Evolutionary conservation across 2,329 filamentous ascomycete species (phyloP).

Genomic region (Aspergillus neotritici): DNA sequence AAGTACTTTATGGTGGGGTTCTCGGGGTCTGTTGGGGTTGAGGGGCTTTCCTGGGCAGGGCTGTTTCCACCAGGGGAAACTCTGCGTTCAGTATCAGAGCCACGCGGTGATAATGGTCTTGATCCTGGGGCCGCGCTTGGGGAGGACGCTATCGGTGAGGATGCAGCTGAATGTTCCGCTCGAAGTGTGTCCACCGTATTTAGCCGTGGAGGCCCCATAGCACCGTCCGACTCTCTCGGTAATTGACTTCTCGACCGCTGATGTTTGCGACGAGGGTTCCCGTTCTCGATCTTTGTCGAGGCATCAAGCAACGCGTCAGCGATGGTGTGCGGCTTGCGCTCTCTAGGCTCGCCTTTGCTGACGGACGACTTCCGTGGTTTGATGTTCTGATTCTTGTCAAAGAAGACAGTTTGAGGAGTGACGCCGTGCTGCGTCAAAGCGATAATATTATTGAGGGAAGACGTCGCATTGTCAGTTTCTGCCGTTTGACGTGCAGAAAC

Average conservation of each 20-base stretch:
- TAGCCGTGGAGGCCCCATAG: conserved; percentile 13
- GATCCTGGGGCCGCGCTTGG: conserved; percentile 28
- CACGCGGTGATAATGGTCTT: conserved; percentile 29
- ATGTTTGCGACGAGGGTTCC: conserved; percentile 41
- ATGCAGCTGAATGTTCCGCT: conserved; percentile 21
- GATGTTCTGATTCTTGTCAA: conserved; percentile 66
- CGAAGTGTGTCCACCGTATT: conserved; percentile 20
- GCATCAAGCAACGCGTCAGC: conserved; percentile 87
- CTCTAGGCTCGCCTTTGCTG: conserved; percentile 23
- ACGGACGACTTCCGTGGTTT: conserved; percentile 30
- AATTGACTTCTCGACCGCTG: conserved; percentile 37
- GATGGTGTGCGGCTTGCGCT: conserved; percentile 64
- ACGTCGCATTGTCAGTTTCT: conserved; percentile 34
- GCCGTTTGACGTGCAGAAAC: conserved; percentile 66
- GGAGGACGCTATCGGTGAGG: conserved; percentile 35
- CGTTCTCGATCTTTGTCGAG: conserved; percentile 75
- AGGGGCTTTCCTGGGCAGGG: conserved; percentile 26
- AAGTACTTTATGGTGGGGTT: conserved; percentile 25
- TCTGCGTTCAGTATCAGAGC: conserved; percentile 30
- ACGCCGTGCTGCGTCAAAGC: conserved; percentile 69
- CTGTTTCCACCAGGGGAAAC: conserved; percentile 22
- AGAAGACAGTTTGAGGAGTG: conserved; percentile 83
- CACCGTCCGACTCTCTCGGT: conserved; percentile 27
- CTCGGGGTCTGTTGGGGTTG: conserved; percentile 27
- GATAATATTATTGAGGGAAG: conserved; percentile 64